Evolutionary conservation across 805 yeast species (phyloP).

Genomic region (Cyberlindnera subsufficiens): DNA sequence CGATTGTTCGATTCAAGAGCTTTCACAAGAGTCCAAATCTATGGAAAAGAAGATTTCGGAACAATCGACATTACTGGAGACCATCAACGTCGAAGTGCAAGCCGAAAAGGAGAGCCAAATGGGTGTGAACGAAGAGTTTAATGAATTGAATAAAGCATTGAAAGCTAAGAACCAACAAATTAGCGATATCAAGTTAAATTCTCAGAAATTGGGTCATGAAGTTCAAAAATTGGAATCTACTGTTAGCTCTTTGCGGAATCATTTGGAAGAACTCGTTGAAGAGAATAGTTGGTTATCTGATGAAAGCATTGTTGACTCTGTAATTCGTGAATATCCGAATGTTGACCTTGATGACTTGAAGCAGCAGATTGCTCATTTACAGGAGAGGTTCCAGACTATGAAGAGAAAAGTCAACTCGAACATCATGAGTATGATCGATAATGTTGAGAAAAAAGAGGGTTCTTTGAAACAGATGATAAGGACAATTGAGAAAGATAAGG

Average conservation of each 20-base stretch:
- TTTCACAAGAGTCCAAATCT: conserved; percentile 22
- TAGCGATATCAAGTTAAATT: conserved; percentile 42
- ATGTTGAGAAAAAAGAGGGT: conserved; percentile 80
- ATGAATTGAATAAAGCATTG: conserved; percentile 46
- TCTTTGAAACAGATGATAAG: conserved; percentile 73
- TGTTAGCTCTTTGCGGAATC: conserved; percentile 30
- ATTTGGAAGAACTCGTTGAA: conserved; percentile 39
- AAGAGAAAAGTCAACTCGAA: conserved; percentile 77
- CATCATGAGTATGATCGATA: conserved; percentile 87
- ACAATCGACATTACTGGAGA: conserved; percentile 22
- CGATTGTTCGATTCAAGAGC: conserved; percentile 29
- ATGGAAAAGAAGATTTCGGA: conserved; percentile 25
- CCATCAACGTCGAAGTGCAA: conserved; percentile 20
- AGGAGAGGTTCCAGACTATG: conserved; percentile 60
- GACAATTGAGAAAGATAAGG: conserved; percentile 84
- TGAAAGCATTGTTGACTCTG: conserved; percentile 45
- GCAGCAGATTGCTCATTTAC: conserved; percentile 48
- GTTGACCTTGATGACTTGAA: conserved; percentile 59
- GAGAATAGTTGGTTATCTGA: conserved; percentile 74
- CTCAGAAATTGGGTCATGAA: conserved; percentile 51
- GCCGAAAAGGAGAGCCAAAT: conserved; percentile 46
- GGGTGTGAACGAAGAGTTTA: conserved; percentile 73
- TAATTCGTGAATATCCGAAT: conserved; percentile 56
- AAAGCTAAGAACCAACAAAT: conserved; percentile 34
- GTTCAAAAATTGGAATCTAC: conserved; percentile 41